Percentiles rank a stretch among this genome's conserved stretches.
Conservation (phyloP, 768 basidiomycete genomes). For the Mycena rosella region DNA sequence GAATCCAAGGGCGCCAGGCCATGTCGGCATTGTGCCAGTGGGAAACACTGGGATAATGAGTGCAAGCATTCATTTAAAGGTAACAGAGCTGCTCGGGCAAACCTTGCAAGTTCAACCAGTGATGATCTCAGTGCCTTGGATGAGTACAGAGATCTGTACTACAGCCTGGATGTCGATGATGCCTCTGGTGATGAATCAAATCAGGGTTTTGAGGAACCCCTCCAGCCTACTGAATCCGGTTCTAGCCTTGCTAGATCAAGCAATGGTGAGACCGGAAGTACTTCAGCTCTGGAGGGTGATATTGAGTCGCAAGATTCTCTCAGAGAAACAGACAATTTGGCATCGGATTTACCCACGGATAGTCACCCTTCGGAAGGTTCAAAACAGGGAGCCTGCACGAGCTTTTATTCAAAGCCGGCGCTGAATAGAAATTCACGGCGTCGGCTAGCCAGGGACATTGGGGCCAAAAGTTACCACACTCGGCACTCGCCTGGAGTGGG, state of each 20-base stretch:
- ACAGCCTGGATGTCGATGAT: neutral
- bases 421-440: neutral
- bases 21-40: neutral
- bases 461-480: neutral
- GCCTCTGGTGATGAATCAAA: neutral
- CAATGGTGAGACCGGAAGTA: neutral
- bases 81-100: conserved; percentile 34
- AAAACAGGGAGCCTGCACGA: too few relatives aligned
- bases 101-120: conserved; percentile 19
- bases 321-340: neutral
- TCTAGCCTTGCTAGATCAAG: neutral
- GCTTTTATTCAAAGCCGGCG: conserved; percentile 1
- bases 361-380: neutral
- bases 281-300: neutral
- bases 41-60: conserved; percentile 5
- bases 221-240: neutral
- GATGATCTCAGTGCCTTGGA: neutral
- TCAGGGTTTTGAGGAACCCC: neutral
- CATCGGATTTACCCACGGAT: neutral
- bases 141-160: neutral
- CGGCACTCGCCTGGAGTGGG: neutral
- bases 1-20: neutral
- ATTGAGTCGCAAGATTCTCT: neutral
- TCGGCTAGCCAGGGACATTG: neutral
- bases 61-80: conserved; percentile 12